Base-by-base conservation (phyloP, 129 eudicot genomes). In the Saussurea involucrata region DNA sequence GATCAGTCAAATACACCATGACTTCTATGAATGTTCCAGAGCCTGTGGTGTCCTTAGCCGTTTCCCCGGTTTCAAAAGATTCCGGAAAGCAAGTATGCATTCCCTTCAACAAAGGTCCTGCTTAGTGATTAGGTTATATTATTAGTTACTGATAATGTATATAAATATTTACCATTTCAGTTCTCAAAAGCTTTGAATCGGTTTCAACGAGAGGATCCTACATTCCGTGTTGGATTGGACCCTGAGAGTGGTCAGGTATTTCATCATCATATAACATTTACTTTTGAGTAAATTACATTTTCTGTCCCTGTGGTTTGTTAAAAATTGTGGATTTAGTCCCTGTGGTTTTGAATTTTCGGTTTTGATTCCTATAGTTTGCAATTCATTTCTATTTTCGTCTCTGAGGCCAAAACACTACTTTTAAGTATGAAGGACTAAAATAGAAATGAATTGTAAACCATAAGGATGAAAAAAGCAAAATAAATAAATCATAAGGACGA, bases 121-220 rank as follows among this genome's bases (percentile, higher is more conserved):
- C 65, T 37, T 70, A 73, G 65, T 46, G 44, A 34, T 61, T 76
- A 46, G 11, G 63, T 60, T 69, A 72, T 27, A 27, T 68, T 68
- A 28, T 32, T 8, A 37, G 55, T 61, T 0, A 15, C 20, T 76
- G 34, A 33, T 85, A 27, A 63, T 77, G 6, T 8, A 25, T 63
- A n/a, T n/a, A n/a, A n/a, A n/a, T n/a, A 58, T 66, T 17, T 46
- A 2, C 71, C 15, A 6, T 71, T 61, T 42, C 86, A 95, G 97
- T 95, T 95, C 71, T 95, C 99, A 69, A 95, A 95, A 87, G 99
- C 97, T 68, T 81, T 95, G 87, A 95, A 92, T 86, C 99, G 99
- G 40, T 95, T 95, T 77, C 97, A 95, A 82, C 83, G 81, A 82
- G 99, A 95, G 87, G 99, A 95, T 80, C 97, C 97, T 53, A 95